These are phyloP conservation scores for Solanum pinnatisectum DNA, from an alignment of 257 asterid species.

Conservation along the genomic window DNA sequence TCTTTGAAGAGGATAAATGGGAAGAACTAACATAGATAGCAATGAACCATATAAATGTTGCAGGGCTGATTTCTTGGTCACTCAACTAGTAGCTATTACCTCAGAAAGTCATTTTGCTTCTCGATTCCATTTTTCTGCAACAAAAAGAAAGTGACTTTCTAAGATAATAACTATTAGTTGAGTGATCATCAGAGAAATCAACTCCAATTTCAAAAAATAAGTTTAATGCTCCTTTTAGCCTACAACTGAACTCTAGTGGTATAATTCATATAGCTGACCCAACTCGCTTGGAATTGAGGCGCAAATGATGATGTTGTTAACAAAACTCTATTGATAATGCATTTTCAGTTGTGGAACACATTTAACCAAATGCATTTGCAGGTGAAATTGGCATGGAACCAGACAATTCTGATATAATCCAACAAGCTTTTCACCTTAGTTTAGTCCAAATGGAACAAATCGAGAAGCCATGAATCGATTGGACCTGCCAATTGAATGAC, in stretches of 20 bases:
- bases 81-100: background rate
- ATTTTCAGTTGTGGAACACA: background rate
- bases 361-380: background rate
- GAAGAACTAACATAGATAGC: background rate
- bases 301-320: background rate
- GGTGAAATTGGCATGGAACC: background rate
- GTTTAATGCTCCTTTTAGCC: background rate
- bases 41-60: background rate
- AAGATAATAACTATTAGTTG: background rate
- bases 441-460: background rate
- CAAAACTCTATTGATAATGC: background rate
- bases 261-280: background rate
- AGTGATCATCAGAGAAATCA: background rate
- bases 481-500: background rate
- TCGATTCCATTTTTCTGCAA: background rate
- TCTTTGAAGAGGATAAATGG: background rate
- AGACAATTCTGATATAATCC: background rate
- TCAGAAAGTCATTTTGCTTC: background rate
- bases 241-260: background rate
- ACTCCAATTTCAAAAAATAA: background rate
- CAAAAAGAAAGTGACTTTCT: background rate
- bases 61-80: background rate
- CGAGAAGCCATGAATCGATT: background rate
- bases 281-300: background rate
- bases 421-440: background rate